Base-by-base conservation (phyloP, 83 land plant genomes). In the Larix sibirica region DNA sequence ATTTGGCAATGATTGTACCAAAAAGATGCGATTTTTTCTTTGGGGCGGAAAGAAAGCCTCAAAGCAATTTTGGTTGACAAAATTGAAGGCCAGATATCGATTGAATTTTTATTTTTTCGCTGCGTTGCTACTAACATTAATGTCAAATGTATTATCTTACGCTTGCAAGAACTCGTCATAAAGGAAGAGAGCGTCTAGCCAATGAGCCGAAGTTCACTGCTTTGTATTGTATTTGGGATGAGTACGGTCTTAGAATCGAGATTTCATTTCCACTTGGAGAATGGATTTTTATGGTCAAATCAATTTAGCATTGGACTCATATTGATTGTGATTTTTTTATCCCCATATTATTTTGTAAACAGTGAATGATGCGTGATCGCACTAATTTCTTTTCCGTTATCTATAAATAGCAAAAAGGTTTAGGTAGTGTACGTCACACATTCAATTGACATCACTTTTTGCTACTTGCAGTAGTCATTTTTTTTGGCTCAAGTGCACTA, bases 1-100 rank as follows among this genome's bases (percentile, higher is more conserved):
- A 83, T 95, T n/a, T 96, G 96, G 94, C 85, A 87, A 87, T 88
- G 60, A 81, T 16, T n/a, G 16, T 54, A 17, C 23, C 23, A 20
- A 21, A n/a, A 42, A 12, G 12, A 10, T 10, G 56, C 12, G 56
- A 36, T 73, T 73, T 16, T 36, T 42, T 50, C 47, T 40, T 42
- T 73, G 77, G 4, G 54, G 56, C 24, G 42, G 77, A 73, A 42
- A 50, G 50, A n/a, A 73, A n/a, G 77, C 7, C 26, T 73, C 14
- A 73, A 50, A 50, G 56, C 56, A 12, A 50, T 50, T 50, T 50
- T 50, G 56, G 56, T 50, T 50, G 56, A 50, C 56, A 50, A 50
- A 50, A 50, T 50, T 10, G 56, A 50, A 50, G 56, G 54, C 21
- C 54, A 40, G 77, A 21, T 42, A 73, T 38, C 77, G 18, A 73